Evolutionary conservation across 805 yeast species (phyloP), one percentile per base, ranked within the genome.

Genomic region (Blastobotrys attinorum): DNA sequence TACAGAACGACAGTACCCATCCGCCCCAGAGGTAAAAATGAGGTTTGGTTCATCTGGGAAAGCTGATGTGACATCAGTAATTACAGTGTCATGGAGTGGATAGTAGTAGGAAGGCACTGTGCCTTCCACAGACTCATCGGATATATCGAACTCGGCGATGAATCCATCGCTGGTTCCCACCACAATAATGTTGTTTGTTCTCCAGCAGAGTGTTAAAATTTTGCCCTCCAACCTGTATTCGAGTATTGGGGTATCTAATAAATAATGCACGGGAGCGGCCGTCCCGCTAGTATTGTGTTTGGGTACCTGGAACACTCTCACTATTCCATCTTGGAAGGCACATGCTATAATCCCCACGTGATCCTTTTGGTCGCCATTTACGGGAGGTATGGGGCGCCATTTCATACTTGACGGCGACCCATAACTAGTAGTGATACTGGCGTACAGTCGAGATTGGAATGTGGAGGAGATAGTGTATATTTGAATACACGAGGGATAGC

Each of bases 101-200:
- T 57, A 53, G 21, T 66, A 57, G 45, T 48, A 69, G 1, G 70
- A 63, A 0, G 77, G 77, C 16, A 20, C 6, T 1, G 37, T 25
- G 13, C 31, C 40, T 2, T 40, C 44, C 0, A 51, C 46, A 2
- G 38, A 27, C 6, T 15, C 31, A 5, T 60, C 60, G 2, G 51
- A 31, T 1, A 77, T 51, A 8, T 69, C 63, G 46, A 70, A 79
- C 53, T 81, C 87, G 0, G 77, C 79, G 7, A 83, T 60, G 23
- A 64, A 64, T 0, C 92, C 92, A 42, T 75, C 72, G 2, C 67
- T 58, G 3, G 76, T 70, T 0, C 89, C 90, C 23, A 77, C 75
- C 2, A 80, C 57, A 1, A 83, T 57, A 10, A 56, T 63, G 2
- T 65, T 62, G 3, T 65, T 53, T 7, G 69, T 67, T 3, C 75